Conservation (phyloP, 2,329 filamentous ascomycete species). For the Cladophialophora carrionii region DNA sequence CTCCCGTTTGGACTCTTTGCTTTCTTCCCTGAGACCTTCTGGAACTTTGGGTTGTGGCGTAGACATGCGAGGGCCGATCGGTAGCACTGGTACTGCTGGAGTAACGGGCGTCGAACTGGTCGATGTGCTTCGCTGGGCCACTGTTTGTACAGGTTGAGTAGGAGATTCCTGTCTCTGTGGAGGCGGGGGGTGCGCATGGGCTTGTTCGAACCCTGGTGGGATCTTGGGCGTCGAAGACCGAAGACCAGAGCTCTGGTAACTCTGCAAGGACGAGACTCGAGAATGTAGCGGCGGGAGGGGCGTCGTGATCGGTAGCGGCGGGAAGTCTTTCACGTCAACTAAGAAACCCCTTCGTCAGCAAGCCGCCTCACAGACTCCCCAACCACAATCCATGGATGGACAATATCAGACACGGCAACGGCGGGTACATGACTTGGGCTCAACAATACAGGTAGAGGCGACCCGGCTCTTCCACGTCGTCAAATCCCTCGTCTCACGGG, state of each 20-base stretch:
- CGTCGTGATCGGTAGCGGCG: constrained; percentile 46
- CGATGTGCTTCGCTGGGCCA: constrained; percentile 51
- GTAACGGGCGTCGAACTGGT: constrained; percentile 41
- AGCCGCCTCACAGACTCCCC: constrained; percentile 21
- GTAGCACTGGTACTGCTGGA: constrained; percentile 43
- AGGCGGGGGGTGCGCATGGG: constrained; percentile 57
- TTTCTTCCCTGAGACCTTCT: constrained; percentile 19
- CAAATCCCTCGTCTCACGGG: constrained; percentile 24
- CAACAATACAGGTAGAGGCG: constrained; percentile 28
- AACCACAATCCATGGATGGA: constrained; percentile 25
- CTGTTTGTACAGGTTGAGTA: constrained; percentile 44
- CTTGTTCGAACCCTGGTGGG: constrained; percentile 43
- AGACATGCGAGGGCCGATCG: constrained; percentile 33
- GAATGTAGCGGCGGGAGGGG: constrained; percentile 45
- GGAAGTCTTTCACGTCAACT: constrained; percentile 53
- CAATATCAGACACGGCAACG: constrained; percentile 30
- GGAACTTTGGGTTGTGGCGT: constrained; percentile 39
- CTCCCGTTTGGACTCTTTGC: constrained; percentile 3
- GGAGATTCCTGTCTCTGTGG: constrained; percentile 36
- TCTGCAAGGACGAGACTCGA: constrained; percentile 43
- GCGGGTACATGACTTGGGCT: constrained; percentile 29
- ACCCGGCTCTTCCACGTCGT: constrained; percentile 34
- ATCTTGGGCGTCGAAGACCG: constrained; percentile 37
- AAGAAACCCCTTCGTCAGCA: constrained; percentile 41
- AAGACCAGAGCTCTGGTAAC: constrained; percentile 36